Percentiles rank a stretch among this genome's conserved stretches.
Conservation (phyloP, 2,329 filamentous ascomycete species). For the Fusarium sp. region DNA sequence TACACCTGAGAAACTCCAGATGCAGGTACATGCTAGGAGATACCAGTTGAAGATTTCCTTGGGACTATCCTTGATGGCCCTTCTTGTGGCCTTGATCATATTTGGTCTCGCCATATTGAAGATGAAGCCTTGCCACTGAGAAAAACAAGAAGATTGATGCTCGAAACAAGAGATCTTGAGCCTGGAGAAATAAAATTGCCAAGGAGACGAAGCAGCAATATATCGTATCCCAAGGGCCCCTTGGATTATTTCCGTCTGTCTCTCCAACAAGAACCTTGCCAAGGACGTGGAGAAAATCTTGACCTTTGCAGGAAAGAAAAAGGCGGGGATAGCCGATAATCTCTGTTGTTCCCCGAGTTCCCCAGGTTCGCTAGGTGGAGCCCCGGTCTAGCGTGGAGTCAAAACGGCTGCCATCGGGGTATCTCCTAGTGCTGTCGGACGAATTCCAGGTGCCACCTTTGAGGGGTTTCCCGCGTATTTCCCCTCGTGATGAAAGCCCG, state of each 20-base stretch:
- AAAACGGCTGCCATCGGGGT: neutral
- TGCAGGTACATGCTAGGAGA: constrained; percentile 40
- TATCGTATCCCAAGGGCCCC: neutral
- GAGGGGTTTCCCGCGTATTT: neutral
- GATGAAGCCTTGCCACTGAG: neutral
- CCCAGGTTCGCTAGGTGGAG: neutral
- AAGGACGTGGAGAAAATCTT: neutral
- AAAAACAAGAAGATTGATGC: accelerated
- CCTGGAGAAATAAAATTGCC: neutral
- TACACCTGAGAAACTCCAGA: constrained; percentile 47
- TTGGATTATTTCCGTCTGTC: neutral
- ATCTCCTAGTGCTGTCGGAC: constrained; percentile 15
- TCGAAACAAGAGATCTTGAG: neutral
- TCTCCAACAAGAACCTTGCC: neutral
- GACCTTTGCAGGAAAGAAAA: neutral
- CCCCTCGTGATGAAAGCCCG: neutral
- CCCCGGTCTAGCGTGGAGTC: neutral
- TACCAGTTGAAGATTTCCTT: constrained; percentile 48
- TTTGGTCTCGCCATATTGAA: constrained; percentile 32
- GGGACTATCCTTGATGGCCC: constrained; percentile 43
- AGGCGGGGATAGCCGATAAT: constrained; percentile 3
- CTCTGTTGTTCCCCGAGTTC: neutral
- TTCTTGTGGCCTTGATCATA: constrained; percentile 44
- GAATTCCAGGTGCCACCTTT: neutral
- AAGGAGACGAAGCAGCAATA: neutral